Conservation (phyloP, 257 asterid species). For the Primulina tabacum region DNA sequence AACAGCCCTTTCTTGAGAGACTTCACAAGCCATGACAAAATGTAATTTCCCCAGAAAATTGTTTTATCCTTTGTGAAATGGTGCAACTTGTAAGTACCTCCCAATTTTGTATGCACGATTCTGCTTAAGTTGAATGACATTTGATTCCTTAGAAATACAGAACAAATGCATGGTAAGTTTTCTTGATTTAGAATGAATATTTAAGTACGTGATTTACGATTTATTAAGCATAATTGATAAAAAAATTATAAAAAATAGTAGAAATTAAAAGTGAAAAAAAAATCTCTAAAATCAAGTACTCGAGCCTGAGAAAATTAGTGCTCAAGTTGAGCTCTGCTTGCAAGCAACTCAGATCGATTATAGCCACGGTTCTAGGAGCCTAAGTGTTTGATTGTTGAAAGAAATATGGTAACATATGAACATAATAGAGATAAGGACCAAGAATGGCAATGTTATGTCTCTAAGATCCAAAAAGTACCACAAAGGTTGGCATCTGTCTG, state of each 20-base stretch:
- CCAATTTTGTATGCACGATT: conserved; percentile 3
- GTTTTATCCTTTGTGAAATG: conserved; percentile 25
- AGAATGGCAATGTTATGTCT: not conserved
- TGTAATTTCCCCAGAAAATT: conserved; percentile 18
- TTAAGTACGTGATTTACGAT: not conserved
- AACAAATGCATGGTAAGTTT: not conserved
- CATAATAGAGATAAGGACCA: not conserved
- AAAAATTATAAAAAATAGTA: no score
- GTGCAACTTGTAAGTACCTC: conserved; percentile 27
- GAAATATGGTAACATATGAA: not conserved
- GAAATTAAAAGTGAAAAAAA: no score
- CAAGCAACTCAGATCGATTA: not conserved
- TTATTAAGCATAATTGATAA: no score
- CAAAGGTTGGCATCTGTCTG: not conserved
- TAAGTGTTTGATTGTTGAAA: not conserved
- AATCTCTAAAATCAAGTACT: not conserved
- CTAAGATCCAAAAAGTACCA: not conserved
- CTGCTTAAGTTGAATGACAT: not conserved
- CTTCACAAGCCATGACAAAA: conserved; percentile 42
- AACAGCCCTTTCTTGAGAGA: conserved; percentile 68
- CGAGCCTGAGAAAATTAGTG: not conserved
- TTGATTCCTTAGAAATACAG: not conserved
- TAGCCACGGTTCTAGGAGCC: not conserved
- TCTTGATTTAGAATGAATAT: not conserved
- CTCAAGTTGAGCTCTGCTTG: not conserved